phyloP scores from a whole-genome alignment of 805 yeast species.

The Dipodascopsis tothii region DNA sequence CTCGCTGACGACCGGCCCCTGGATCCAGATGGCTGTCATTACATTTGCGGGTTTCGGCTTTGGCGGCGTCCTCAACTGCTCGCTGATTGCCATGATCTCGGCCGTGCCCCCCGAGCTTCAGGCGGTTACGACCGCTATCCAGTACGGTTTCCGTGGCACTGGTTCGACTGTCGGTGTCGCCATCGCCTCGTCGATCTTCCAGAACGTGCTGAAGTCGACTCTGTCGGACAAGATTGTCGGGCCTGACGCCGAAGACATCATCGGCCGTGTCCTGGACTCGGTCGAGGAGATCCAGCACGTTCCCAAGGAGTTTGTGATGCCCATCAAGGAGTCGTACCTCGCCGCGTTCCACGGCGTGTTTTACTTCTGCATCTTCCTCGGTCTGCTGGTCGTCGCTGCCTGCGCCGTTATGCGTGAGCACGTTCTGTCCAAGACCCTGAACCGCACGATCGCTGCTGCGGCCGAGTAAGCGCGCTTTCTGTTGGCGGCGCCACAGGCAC shows the following conservation, averaged over 20 bases:
- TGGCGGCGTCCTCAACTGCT: constrained; percentile 49
- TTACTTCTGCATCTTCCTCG: constrained; percentile 15
- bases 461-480: no score
- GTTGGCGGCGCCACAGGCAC: no score
- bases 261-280: constrained; percentile 16
- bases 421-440: constrained; percentile 10
- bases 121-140: constrained; percentile 69
- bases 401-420: constrained; percentile 20
- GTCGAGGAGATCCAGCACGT: constrained; percentile 15
- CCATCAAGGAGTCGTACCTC: constrained; percentile 17
- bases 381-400: constrained; percentile 12
- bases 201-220: constrained; percentile 32
- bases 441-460: no score
- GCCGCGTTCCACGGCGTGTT: constrained; percentile 21
- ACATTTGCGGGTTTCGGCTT: constrained; percentile 53
- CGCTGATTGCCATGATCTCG: constrained; percentile 56
- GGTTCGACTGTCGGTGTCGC: constrained; percentile 66
- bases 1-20: no score
- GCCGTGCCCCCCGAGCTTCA: constrained; percentile 52
- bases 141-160: constrained; percentile 63
- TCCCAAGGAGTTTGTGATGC: constrained; percentile 10
- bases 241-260: constrained; percentile 14
- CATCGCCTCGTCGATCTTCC: constrained; percentile 50
- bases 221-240: constrained; percentile 21
- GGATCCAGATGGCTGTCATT: no score